phyloP scores from a whole-genome alignment of 2,329 filamentous ascomycete genomes.

The Cladosporium oxysporum region DNA sequence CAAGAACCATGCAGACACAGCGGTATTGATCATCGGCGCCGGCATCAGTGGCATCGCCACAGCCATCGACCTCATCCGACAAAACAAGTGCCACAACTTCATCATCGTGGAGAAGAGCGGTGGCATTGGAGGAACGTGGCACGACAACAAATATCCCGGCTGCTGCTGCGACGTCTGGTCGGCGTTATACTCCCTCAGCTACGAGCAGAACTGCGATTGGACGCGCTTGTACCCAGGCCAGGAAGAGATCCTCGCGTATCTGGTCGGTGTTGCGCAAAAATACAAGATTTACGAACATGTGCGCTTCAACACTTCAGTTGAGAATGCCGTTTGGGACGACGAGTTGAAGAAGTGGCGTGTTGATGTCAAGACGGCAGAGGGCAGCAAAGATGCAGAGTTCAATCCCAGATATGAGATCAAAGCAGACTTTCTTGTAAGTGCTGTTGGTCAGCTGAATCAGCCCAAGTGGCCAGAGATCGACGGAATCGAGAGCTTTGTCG shows the following conservation, averaged over 20 bases:
- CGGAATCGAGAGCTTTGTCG: conserved; percentile 51
- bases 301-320: conserved; percentile 58
- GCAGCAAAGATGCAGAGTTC: conserved; percentile 58
- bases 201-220: conserved; percentile 62
- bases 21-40: conserved; percentile 60
- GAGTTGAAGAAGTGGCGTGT: conserved; percentile 53
- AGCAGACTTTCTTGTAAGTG: conserved; percentile 59
- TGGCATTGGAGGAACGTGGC: conserved; percentile 56
- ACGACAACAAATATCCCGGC: conserved; percentile 59
- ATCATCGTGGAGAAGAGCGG: conserved; percentile 59
- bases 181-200: conserved; percentile 61
- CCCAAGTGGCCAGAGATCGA: conserved; percentile 54
- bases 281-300: conserved; percentile 59
- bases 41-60: conserved; percentile 52
- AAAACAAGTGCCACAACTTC: conserved; percentile 56
- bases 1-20: conserved; percentile 53
- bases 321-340: conserved; percentile 58
- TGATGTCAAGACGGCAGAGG: conserved; percentile 50
- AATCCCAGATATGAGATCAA: conserved; percentile 54
- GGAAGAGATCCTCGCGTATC: conserved; percentile 61
- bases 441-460: conserved; percentile 60
- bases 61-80: conserved; percentile 58
- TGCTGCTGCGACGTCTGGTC: conserved; percentile 59
- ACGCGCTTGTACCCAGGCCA: conserved; percentile 60
- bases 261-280: conserved; percentile 55